Percentiles rank a stretch among this genome's conserved stretches.
These are phyloP conservation scores for Solanum virginianum DNA, from an alignment of 257 asterid genomes.

Conservation along the genomic window DNA sequence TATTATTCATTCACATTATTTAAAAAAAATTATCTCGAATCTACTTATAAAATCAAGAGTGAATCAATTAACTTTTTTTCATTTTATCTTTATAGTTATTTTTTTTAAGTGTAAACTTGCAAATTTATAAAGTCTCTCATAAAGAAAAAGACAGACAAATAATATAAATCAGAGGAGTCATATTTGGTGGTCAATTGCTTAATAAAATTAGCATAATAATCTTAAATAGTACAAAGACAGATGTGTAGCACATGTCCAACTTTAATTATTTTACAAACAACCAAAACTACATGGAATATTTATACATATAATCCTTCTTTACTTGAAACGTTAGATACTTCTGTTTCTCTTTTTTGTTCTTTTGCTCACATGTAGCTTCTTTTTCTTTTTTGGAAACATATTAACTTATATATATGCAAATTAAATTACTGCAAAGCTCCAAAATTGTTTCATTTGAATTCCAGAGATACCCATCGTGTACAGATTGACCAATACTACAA, in stretches of 20 bases:
- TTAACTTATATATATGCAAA: no score
- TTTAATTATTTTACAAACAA: background rate
- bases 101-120: background rate
- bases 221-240: background rate
- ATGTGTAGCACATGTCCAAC: background rate
- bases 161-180: no score
- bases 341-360: background rate
- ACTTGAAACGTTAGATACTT: background rate
- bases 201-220: background rate
- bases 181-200: background rate
- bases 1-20: no score
- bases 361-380: background rate
- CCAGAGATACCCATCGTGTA: background rate
- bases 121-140: no score
- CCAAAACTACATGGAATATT: background rate
- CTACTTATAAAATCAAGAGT: no score
- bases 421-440: background rate
- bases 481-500: background rate
- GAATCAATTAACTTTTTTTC: no score
- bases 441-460: background rate
- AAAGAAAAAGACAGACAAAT: no score
- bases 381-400: background rate
- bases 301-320: background rate
- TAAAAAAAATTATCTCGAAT: no score
- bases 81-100: no score